phyloP scores from a whole-genome alignment of 768 basidiomycete species.

The Agaricus bisporus region DNA sequence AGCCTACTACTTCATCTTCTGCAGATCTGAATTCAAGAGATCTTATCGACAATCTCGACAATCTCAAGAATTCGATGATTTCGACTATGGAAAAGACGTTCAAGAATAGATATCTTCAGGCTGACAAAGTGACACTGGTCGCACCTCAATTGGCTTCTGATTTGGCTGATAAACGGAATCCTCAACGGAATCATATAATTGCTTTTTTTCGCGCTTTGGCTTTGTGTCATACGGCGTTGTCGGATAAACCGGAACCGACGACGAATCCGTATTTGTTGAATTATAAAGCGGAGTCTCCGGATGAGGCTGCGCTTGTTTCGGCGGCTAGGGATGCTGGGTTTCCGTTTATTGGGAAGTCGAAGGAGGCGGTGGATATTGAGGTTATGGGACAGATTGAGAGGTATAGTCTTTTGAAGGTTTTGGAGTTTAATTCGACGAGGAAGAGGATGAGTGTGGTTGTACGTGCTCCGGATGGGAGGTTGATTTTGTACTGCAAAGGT shows the following conservation, averaged over 20 bases:
- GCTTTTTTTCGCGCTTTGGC: constrained; percentile 96
- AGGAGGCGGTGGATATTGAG: constrained; percentile 79
- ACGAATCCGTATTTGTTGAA: constrained; percentile 57
- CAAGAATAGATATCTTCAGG: constrained; percentile 83
- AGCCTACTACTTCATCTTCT: constrained; percentile 10
- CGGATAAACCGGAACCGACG: constrained; percentile 65
- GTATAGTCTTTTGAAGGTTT: constrained; percentile 69
- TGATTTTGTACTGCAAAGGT: constrained; percentile 93
- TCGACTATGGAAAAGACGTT: constrained; percentile 66
- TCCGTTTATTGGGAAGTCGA: constrained; percentile 74
- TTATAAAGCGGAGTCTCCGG: constrained; percentile 96
- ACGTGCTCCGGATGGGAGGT: constrained; percentile 74
- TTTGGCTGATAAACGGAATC: constrained; percentile 52
- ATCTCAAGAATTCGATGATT: constrained; percentile 74
- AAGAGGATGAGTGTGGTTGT: constrained; percentile 95
- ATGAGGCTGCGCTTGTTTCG: constrained; percentile 90
- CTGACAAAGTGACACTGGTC: constrained; percentile 80
- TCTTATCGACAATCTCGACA: constrained; percentile 56
- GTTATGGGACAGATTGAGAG: constrained; percentile 86
- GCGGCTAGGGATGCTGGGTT: constrained; percentile 93
- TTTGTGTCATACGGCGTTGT: constrained; percentile 86
- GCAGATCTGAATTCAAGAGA: constrained; percentile 53
- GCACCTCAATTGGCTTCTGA: constrained; percentile 82
- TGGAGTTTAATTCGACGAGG: constrained; percentile 92
- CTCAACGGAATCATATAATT: constrained; percentile 61